These are phyloP conservation scores for Aureobasidium sp. DNA, from an alignment of 2,329 filamentous ascomycete species.

Conservation along the genomic window DNA sequence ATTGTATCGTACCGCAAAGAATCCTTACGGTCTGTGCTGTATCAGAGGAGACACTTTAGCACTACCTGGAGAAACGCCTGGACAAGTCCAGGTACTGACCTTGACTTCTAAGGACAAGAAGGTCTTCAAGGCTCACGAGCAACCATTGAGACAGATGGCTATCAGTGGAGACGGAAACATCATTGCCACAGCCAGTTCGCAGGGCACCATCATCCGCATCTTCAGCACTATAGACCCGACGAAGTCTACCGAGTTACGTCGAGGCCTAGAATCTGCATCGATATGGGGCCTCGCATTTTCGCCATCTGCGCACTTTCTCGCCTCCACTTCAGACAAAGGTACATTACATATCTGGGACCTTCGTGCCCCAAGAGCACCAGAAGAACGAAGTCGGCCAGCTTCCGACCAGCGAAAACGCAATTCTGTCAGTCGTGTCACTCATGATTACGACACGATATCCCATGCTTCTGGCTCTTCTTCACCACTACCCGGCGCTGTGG, in stretches of 20 bases:
- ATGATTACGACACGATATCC: conserved; percentile 16
- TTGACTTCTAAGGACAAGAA: conserved; percentile 72
- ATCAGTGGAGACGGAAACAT: conserved; percentile 74
- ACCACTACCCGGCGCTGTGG: conserved; percentile 16
- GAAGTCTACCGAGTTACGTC: conserved; percentile 73
- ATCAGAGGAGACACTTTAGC: conserved; percentile 66
- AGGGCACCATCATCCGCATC: conserved; percentile 79
- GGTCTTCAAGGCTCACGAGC: conserved; percentile 86
- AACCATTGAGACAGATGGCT: conserved; percentile 67
- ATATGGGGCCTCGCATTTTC: conserved; percentile 87
- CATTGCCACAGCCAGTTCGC: conserved; percentile 84
- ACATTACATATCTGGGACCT: conserved; percentile 93
- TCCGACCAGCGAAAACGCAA: conserved; percentile 17
- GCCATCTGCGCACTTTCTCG: conserved; percentile 69
- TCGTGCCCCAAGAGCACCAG: conserved; percentile 45
- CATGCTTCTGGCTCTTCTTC: conserved; percentile 15
- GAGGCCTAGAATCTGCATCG: conserved; percentile 79
- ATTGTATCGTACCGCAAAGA: conserved; percentile 79
- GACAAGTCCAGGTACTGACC: conserved; percentile 85
- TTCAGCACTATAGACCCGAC: conserved; percentile 76
- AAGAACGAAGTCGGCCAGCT: conserved; percentile 23
- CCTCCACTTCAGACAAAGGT: conserved; percentile 93
- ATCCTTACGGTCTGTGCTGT: conserved; percentile 72
- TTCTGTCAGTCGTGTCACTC: neutral
- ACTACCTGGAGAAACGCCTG: conserved; percentile 79